Evolutionary conservation across 2,329 filamentous ascomycete species (phyloP), one percentile per base, ranked within the genome.

Genomic region (Exophiala spinifera): DNA sequence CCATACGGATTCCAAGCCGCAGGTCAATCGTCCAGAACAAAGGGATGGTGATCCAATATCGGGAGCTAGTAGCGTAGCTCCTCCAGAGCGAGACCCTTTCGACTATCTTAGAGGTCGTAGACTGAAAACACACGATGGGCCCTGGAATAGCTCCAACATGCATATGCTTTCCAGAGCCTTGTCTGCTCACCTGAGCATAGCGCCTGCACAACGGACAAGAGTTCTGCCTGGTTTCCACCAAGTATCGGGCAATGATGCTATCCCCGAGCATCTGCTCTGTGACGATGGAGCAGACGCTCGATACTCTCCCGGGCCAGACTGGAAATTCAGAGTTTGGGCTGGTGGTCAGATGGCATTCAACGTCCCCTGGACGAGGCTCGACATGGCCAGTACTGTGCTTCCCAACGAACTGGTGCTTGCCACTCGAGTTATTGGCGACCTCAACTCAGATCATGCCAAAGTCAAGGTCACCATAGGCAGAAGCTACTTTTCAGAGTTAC

Each of bases 301-400:
- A 49, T 90, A 96, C 67, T 85, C 79, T 20, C 92, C 92, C 0
- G 89, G 87, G 1, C 67, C 68, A 3, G 84, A 85, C 1, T 96
- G 88, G 68, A 79, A 79, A 47, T 81, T 88, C 19, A 84, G 94
- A 15, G 83, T 99, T 75, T 99, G 94, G 94, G 89, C 89, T 13
- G 91, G 91, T 28, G 94, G 92, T 0, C 79, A 79, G 37, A 71
- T 96, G 7, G 67, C 67, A 1, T 88, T 88, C 62, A 28, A 44
- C 14, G 40, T 25, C 4, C 69, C 71, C 15, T 55, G 69, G 28
- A 57, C 61, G 15, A 58, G 67, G 46, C 55, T 57, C 10, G 57
- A 43, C 21, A 63, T 52, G 11, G 65, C 70, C 17, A 39, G 60
- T 28, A 63, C 74, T 7, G 72, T 72, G 13, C 70, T 72, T 13